Conservation (phyloP, 768 basidiomycete species). For the Pholiota conissans region DNA sequence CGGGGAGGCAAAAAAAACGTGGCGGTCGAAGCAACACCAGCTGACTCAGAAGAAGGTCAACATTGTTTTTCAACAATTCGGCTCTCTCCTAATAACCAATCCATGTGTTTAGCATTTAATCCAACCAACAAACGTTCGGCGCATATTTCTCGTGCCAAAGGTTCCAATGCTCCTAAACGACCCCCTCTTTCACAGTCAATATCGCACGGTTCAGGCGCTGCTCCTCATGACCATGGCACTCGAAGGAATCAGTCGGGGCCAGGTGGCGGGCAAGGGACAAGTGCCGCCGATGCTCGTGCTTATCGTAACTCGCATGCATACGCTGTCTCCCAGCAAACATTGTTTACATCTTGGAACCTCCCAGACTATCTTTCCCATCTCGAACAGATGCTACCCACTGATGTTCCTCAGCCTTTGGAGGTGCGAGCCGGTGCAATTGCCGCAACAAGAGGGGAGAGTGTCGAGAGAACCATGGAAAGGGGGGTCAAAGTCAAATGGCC, state of each 20-base stretch:
- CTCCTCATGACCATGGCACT: conserved; percentile 43
- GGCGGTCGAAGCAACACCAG: conserved; percentile 30
- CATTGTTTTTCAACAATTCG: conserved; percentile 1
- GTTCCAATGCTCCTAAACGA: conserved; percentile 38
- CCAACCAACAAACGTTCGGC: conserved; percentile 35
- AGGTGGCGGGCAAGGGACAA: conserved; percentile 35
- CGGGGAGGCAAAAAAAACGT: conserved; percentile 45
- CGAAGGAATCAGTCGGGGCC: conserved; percentile 45
- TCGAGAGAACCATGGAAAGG: conserved; percentile 66
- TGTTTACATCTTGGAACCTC: conserved; percentile 85
- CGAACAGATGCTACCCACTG: conserved; percentile 77
- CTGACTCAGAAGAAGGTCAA: conserved; percentile 67
- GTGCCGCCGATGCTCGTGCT: conserved; percentile 56
- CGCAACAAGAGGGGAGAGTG: conserved; percentile 46
- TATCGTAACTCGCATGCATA: conserved; percentile 82
- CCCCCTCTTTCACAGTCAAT: conserved; percentile 28
- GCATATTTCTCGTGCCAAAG: conserved; percentile 39
- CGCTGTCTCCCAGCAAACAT: conserved; percentile 73
- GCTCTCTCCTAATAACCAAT: conserved; percentile 8
- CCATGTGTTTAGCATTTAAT: conserved; percentile 14
- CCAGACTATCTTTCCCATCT: conserved; percentile 93
- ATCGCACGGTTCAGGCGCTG: conserved; percentile 24
- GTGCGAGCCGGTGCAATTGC: conserved; percentile 49
- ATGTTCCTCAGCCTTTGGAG: conserved; percentile 71
- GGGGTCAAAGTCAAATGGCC: conserved; percentile 94